Evolutionary conservation across 352 stramenopile genomes (phyloP).

Genomic region (Elongisporangium senticosum): DNA sequence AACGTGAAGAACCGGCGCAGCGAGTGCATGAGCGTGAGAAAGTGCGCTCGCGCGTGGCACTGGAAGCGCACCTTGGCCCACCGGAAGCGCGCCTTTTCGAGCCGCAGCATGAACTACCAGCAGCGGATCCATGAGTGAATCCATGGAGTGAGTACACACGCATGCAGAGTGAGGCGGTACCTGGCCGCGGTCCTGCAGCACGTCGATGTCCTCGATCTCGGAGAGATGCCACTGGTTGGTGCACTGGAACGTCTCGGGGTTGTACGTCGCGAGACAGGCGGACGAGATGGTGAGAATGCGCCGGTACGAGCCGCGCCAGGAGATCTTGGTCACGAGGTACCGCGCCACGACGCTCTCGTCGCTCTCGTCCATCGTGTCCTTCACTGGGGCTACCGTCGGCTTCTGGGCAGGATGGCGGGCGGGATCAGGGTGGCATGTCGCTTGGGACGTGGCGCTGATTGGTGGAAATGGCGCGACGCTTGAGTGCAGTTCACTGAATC

Average conservation of each 20-base stretch:
- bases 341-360: conserved; percentile 44
- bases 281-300: conserved; percentile 51
- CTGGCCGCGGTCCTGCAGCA: conserved; percentile 28
- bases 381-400: background rate
- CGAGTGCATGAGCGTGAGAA: conserved; percentile 45
- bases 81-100: conserved; percentile 62
- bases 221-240: conserved; percentile 65
- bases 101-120: conserved; percentile 42
- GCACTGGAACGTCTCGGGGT: conserved; percentile 61
- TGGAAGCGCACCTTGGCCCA: conserved; percentile 48
- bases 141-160: background rate
- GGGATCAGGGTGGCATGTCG: background rate
- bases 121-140: background rate
- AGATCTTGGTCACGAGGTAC: conserved; percentile 65
- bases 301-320: conserved; percentile 58
- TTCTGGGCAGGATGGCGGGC: background rate
- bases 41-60: conserved; percentile 44
- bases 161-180: conserved; percentile 5
- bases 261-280: conserved; percentile 52
- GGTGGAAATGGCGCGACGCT: background rate
- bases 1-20: conserved; percentile 38
- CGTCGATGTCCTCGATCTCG: conserved; percentile 51
- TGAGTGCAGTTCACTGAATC: background rate
- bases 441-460: background rate
- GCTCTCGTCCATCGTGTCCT: conserved; percentile 15